phyloP scores from a whole-genome alignment of 2,329 filamentous ascomycete species.

The Aspergillus terreus region DNA sequence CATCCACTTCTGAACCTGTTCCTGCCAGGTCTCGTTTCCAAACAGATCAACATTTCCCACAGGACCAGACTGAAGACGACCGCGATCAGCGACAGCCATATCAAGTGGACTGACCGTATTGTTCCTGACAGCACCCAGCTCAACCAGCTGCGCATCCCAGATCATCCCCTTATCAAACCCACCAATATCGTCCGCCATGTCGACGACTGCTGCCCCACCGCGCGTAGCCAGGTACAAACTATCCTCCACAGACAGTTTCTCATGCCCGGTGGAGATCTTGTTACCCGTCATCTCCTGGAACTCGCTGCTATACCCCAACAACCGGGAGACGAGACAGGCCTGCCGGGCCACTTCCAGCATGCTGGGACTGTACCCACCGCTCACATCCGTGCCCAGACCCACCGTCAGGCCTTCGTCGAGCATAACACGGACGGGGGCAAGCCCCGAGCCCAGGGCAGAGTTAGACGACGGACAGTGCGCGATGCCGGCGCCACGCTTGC shows the following conservation, averaged over 20 bases:
- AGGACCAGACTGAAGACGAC: conserved; percentile 22
- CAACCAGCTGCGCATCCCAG: conserved; percentile 85
- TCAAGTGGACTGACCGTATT: conserved; percentile 17
- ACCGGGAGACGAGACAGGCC: conserved; percentile 73
- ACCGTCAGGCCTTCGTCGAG: conserved; percentile 72
- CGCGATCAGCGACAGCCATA: conserved; percentile 12
- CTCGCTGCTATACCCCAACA: conserved; percentile 51
- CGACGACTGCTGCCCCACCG: conserved; percentile 81
- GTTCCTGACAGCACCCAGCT: conserved; percentile 46
- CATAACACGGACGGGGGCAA: conserved; percentile 70
- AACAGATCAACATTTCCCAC: conserved; percentile 77
- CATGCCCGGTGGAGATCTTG: conserved; percentile 36
- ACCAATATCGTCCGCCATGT: conserved; percentile 68
- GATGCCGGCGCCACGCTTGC: conserved; percentile 60
- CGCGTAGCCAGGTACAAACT: conserved; percentile 79
- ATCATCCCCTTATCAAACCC: conserved; percentile 82
- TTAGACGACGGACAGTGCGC: conserved; percentile 88
- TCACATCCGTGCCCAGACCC: conserved; percentile 87
- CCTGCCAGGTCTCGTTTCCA: conserved; percentile 84
- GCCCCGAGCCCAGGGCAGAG: conserved; percentile 73
- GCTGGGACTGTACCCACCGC: conserved; percentile 77
- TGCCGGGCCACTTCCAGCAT: conserved; percentile 80
- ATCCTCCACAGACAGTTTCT: conserved; percentile 78
- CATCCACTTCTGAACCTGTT: conserved; percentile 88
- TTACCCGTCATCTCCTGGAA: conserved; percentile 24